phyloP scores from a whole-genome alignment of 2,329 filamentous ascomycete species.

The Venturia effusa region DNA sequence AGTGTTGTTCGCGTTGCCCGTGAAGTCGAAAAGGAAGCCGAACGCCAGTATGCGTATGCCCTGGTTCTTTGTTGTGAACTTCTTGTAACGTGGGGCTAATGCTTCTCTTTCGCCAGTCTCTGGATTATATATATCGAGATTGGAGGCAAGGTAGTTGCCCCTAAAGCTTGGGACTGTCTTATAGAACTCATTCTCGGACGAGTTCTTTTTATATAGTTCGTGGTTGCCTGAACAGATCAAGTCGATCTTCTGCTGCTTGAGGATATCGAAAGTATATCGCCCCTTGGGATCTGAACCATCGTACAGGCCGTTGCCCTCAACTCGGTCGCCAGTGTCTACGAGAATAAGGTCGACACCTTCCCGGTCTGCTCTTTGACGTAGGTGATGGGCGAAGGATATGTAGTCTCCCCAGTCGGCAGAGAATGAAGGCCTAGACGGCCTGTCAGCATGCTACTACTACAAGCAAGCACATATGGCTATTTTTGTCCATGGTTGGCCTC shows the following conservation, averaged over 20 bases:
- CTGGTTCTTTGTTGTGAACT: constrained; percentile 85
- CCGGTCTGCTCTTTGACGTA: constrained; percentile 67
- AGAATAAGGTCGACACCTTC: constrained; percentile 76
- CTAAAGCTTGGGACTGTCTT: constrained; percentile 75
- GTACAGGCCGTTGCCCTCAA: constrained; percentile 92
- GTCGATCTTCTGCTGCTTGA: constrained; percentile 73
- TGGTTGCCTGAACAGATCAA: constrained; percentile 85
- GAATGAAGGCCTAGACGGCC: constrained; percentile 60
- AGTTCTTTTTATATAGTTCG: constrained; percentile 76
- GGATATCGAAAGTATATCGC: constrained; percentile 77
- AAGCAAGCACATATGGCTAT: background rate
- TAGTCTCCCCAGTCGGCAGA: constrained; percentile 98
- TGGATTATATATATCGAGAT: constrained; percentile 76
- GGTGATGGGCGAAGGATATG: constrained; percentile 77
- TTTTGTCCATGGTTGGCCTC: background rate
- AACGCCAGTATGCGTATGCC: constrained; percentile 77
- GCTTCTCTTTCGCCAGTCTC: constrained; percentile 60
- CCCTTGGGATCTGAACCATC: constrained; percentile 84
- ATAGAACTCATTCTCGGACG: constrained; percentile 66
- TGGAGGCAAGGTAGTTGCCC: constrained; percentile 76
- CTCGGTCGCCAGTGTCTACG: constrained; percentile 86
- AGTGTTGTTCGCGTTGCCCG: constrained; percentile 81
- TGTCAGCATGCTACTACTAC: background rate
- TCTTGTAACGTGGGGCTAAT: constrained; percentile 71
- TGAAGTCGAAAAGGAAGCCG: constrained; percentile 93